phyloP scores from a whole-genome alignment of 805 yeast genomes.

The Wickerhamomyces tratensis region DNA sequence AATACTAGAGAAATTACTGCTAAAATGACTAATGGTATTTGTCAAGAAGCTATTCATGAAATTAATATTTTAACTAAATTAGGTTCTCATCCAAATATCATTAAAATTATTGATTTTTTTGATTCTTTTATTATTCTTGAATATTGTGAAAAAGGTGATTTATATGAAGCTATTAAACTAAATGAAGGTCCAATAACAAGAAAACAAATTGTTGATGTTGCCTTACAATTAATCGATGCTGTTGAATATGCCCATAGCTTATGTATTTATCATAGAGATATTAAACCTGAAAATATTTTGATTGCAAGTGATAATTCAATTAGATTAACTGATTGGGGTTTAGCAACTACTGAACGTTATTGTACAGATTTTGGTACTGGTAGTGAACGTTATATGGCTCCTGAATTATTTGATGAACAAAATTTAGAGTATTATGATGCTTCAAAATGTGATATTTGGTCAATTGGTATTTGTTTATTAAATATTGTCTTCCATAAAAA shows the following conservation, averaged over 20 bases:
- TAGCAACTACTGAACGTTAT: constrained; percentile 40
- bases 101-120: constrained; percentile 50
- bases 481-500: constrained; percentile 83
- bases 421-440: constrained; percentile 59
- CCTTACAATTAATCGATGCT: constrained; percentile 60
- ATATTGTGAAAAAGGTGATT: constrained; percentile 80
- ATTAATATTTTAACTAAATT: constrained; percentile 54
- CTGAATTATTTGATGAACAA: constrained; percentile 66
- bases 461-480: constrained; percentile 73
- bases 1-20: constrained; percentile 21
- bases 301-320: constrained; percentile 42
- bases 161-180: constrained; percentile 67
- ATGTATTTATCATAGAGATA: constrained; percentile 74
- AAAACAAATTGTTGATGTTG: constrained; percentile 39
- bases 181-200: constrained; percentile 47
- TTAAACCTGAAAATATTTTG: constrained; percentile 72
- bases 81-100: constrained; percentile 49
- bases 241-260: constrained; percentile 61
- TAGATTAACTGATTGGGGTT: constrained; percentile 70
- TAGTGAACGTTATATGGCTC: constrained; percentile 90
- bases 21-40: constrained; percentile 29
- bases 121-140: constrained; percentile 70
- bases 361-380: constrained; percentile 81
- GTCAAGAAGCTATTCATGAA: constrained; percentile 59
- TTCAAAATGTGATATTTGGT: constrained; percentile 81